Evolutionary conservation across 73 alveolate species (phyloP).

Genomic region (Urostyla sp.): DNA sequence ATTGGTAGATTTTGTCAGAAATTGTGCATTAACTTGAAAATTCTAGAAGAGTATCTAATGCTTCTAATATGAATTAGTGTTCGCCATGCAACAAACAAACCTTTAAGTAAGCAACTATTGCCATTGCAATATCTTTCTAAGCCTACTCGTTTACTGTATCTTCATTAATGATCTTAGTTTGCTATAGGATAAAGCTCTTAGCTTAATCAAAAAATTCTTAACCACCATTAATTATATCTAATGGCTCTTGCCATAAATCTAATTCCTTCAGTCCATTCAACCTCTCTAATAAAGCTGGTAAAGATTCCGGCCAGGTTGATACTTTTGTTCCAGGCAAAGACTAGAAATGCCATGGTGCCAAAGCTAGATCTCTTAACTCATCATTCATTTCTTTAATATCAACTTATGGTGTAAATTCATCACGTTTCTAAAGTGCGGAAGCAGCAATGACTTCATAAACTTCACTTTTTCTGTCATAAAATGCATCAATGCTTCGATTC

Average conservation of each 20-base stretch:
- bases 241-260: conserved; percentile 71
- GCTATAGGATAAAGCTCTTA: conserved; percentile 41
- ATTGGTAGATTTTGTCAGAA: conserved; percentile 42
- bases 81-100: conserved; percentile 59
- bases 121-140: conserved; percentile 8
- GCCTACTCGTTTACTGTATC: conserved; percentile 5
- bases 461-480: conserved; percentile 40
- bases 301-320: conserved; percentile 45
- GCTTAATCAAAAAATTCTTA: conserved; percentile 59
- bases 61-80: conserved; percentile 43
- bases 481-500: conserved; percentile 22
- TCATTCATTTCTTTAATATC: conserved; percentile 39
- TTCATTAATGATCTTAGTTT: neutral
- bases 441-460: conserved; percentile 20
- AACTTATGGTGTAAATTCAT: conserved; percentile 19
- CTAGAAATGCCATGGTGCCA: conserved; percentile 74
- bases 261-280: conserved; percentile 52
- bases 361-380: conserved; percentile 59
- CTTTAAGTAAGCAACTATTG: conserved; percentile 3
- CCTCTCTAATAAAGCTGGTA: conserved; percentile 59
- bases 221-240: conserved; percentile 54
- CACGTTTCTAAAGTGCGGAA: conserved; percentile 1
- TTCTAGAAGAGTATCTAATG: conserved; percentile 46
- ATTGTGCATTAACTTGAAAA: conserved; percentile 60
- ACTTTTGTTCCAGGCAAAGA: conserved; percentile 78